Base-by-base conservation (phyloP, 192 early-diverging fungal genomes). In the Entophlyctis luteolus region DNA sequence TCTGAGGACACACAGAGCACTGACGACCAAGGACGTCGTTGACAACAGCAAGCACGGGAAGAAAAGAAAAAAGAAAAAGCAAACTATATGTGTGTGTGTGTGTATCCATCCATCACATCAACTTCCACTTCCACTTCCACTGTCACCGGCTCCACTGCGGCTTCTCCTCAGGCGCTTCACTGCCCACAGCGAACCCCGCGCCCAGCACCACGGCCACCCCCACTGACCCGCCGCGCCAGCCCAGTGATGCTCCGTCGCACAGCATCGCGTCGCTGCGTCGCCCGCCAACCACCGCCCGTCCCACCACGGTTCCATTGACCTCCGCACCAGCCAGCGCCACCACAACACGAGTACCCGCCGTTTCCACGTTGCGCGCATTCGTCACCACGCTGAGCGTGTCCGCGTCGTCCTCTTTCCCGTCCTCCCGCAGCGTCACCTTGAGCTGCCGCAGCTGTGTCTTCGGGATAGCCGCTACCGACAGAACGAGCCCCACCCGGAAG, bases 151-250 rank as follows among this genome's bases (percentile, higher is more conserved):
- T n/a, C n/a, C n/a, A 8, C 39, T 53, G 32, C 27, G 70, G 70
- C 35, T 71, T 71, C 32, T 53, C 45, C 3, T 29, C 53, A 6
- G 70, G 70, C 18, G 70, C 60, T 27, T 25, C 54, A 12, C 10
- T 18, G 4, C 70, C 70, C 28, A 71, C 36, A 2, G 60, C 29
- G 33, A 45, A 71, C 16, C 6, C 36, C n/a, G 52, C 50, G 8
- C 34, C 14, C 2, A 71, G 35, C 12, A 65, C 6, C 22, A 71
- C 70, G 14, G 60, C 50, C 6, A 39, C 14, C 8, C 70, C 70
- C 18, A 54, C 62, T 6, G 18, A 29, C 22, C 68, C 68, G 1
- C 70, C 70, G 29, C 47, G 52, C 70, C 70, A 71, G 18, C 70
- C 70, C 18, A 71, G 31, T 36, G 34, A 56, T 20, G 52, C 31